Conservation (phyloP, 345 rosid species). For the Microcos paniculata region DNA sequence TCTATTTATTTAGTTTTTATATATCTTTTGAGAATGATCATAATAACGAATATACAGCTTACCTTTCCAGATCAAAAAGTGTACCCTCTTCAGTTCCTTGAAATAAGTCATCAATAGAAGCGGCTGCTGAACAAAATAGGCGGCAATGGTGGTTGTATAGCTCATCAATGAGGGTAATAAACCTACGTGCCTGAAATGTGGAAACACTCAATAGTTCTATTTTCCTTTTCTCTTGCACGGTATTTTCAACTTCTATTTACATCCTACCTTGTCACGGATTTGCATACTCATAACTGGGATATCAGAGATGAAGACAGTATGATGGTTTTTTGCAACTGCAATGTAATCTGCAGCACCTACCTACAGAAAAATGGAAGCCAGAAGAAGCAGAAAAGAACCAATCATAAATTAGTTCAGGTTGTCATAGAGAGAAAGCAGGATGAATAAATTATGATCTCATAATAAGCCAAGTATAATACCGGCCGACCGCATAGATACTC, state of each 20-base stretch:
- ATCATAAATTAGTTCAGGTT: not conserved
- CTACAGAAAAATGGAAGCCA: slow-evolving; percentile 29
- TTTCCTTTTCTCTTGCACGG: not conserved
- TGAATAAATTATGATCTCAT: not conserved
- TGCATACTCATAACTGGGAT: slow-evolving; percentile 86
- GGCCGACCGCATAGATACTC: slow-evolving; percentile 86
- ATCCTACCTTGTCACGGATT: slow-evolving; percentile 75
- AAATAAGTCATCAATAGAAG: slow-evolving; percentile 85
- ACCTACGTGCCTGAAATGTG: slow-evolving; percentile 80
- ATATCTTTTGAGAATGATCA: not conserved
- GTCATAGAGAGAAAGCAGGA: not conserved
- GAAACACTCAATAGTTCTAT: not conserved
- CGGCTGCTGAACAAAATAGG: slow-evolving; percentile 64
- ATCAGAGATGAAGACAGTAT: slow-evolving; percentile 75
- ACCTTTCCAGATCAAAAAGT: slow-evolving; percentile 88
- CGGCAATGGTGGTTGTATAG: slow-evolving; percentile 90
- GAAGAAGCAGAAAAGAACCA: slow-evolving; percentile 2
- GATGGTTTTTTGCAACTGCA: slow-evolving; percentile 75
- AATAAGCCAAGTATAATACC: slow-evolving; percentile 32
- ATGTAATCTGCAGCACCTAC: slow-evolving; percentile 95
- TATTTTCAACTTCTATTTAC: not conserved
- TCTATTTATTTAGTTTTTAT: not conserved
- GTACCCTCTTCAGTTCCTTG: slow-evolving; percentile 97
- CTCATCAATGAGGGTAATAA: slow-evolving; percentile 91
- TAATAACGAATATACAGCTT: slow-evolving; percentile 1